Conservation (phyloP, 352 stramenopile genomes). For the Phytopythium chamaehyphon region DNA sequence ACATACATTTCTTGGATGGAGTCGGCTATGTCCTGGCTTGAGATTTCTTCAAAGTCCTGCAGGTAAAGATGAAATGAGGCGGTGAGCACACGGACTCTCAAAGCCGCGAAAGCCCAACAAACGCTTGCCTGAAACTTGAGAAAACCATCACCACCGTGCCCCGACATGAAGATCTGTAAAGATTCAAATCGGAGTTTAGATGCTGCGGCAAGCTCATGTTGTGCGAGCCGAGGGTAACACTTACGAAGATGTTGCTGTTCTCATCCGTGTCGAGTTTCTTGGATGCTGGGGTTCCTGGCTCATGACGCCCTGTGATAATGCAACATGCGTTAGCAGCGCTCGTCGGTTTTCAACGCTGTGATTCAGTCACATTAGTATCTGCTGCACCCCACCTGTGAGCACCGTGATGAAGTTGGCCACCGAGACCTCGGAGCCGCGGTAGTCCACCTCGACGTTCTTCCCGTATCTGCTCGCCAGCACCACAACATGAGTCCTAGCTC, state of each 20-base stretch:
- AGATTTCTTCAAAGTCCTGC: slow-evolving; percentile 95
- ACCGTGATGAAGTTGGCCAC: slow-evolving; percentile 96
- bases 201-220: slow-evolving; percentile 10
- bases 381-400: slow-evolving; percentile 67
- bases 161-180: slow-evolving; percentile 87
- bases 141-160: slow-evolving; percentile 96
- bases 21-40: slow-evolving; percentile 90
- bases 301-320: slow-evolving; percentile 58
- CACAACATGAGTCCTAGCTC: too few relatives aligned
- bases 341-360: too few relatives aligned
- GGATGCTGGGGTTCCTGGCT: slow-evolving; percentile 82
- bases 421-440: slow-evolving; percentile 94
- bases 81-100: not conserved
- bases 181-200: not conserved
- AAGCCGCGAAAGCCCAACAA: not conserved
- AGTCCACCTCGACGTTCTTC: slow-evolving; percentile 93
- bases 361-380: not conserved
- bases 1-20: slow-evolving; percentile 94
- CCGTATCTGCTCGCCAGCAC: slow-evolving; percentile 52
- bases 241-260: slow-evolving; percentile 88
- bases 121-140: slow-evolving; percentile 94
- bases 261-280: slow-evolving; percentile 89
- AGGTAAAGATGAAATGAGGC: too few relatives aligned
- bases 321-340: not conserved
- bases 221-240: slow-evolving; percentile 40